These are phyloP conservation scores for Fusarium brachygibbosum DNA, from an alignment of 2,329 filamentous ascomycete genomes.

Conservation along the genomic window DNA sequence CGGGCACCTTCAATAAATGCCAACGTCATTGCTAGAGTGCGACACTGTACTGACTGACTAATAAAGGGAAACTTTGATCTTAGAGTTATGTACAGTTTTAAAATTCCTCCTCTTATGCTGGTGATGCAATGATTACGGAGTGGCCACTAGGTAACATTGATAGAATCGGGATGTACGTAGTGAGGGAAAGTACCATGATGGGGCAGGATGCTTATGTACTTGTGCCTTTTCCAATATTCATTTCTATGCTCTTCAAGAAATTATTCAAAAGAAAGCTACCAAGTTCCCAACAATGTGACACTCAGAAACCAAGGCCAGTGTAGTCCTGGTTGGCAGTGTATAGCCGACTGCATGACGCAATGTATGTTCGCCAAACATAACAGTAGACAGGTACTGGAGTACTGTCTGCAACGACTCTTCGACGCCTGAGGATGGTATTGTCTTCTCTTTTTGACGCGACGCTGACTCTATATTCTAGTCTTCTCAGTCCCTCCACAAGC, in stretches of 20 bases:
- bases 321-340: not conserved
- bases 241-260: not conserved
- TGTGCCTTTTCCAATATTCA: not conserved
- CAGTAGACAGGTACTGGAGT: too few relatives aligned
- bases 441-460: accelerated
- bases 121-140: not conserved
- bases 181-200: not conserved
- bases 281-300: not conserved
- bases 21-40: not conserved
- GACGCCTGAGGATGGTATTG: too few relatives aligned
- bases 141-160: not conserved
- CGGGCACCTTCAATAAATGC: not conserved
- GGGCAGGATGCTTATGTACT: not conserved
- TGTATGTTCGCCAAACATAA: not conserved
- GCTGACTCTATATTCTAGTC: not conserved
- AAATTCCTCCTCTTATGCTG: not conserved
- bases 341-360: not conserved
- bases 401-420: too few relatives aligned
- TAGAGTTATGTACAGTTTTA: not conserved
- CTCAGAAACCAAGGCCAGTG: not conserved
- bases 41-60: not conserved
- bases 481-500: too few relatives aligned
- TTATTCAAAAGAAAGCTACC: not conserved
- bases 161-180: not conserved
- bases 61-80: not conserved